phyloP scores from a whole-genome alignment of 352 stramenopile species.

The Pythium inflatum region DNA sequence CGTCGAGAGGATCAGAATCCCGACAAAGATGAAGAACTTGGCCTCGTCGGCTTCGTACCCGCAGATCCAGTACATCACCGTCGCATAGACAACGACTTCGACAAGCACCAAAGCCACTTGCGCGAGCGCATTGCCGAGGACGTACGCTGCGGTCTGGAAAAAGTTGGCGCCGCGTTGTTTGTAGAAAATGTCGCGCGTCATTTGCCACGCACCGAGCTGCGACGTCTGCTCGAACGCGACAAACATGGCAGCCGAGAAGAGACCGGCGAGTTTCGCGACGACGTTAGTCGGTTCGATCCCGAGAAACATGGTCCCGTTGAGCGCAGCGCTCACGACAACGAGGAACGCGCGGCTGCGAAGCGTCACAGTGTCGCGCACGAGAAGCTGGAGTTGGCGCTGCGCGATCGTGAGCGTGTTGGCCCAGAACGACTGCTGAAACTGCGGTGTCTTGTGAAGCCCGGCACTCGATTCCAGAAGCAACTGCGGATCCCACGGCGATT shows the following conservation, averaged over 20 bases:
- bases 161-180: slow-evolving; percentile 89
- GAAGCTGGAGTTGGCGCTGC: no score
- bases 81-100: slow-evolving; percentile 50
- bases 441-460: no score
- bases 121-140: no score
- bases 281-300: slow-evolving; percentile 43
- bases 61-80: slow-evolving; percentile 82
- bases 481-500: no score
- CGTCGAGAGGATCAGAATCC: no score
- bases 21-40: slow-evolving; percentile 43
- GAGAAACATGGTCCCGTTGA: slow-evolving; percentile 55
- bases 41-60: slow-evolving; percentile 43
- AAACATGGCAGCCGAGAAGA: slow-evolving; percentile 83
- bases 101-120: slow-evolving; percentile 62
- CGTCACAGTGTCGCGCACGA: no score
- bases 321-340: slow-evolving; percentile 48
- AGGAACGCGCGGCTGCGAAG: no score
- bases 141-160: slow-evolving; percentile 72
- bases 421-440: no score
- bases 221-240: slow-evolving; percentile 73
- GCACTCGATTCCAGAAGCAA: no score
- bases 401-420: no score
- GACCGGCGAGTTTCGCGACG: slow-evolving; percentile 61
- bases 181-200: slow-evolving; percentile 73
- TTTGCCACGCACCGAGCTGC: slow-evolving; percentile 80